Evolutionary conservation across 768 basidiomycete species (phyloP), one percentile per base, ranked within the genome.

Genomic region (Russula ochroleuca): DNA sequence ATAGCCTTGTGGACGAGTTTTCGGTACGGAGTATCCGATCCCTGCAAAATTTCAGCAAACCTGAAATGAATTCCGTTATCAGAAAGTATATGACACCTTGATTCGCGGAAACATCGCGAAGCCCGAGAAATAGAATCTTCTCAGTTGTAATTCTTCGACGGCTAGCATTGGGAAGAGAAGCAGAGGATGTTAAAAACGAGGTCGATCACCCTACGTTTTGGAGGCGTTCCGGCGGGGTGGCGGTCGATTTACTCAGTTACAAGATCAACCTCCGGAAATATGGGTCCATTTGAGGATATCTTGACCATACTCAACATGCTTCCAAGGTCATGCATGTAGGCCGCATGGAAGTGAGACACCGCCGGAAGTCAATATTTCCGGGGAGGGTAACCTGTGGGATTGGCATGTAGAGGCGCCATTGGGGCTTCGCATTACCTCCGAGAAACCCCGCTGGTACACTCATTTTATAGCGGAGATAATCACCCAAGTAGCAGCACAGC

Each of bases 381-480:
- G 38, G 23, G 25, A 0, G 21, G 1, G 1, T 14, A 53, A 35
- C 35, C 11, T n/a, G 25, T 28, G 23, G 11, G 14, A 47, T 48
- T 1, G 35, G 33, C 45, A 14, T n/a, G 15, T 9, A 45, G 15
- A 3, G 28, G 2, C 14, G 17, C 28, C 28, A 28, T 35, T 31
- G 13, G 31, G 41, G 14, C 57, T 35, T 37, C 43, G 43, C 13
- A 57, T 47, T 13, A 31, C 9, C 41, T 45, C 43, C 33, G 5
- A 57, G 43, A 45, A 14, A 9, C 15, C 25, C 11, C 21, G 31
- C 31, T 43, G 8, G 11, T 14, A 3, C 14, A 28, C 8, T 50
- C 28, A 51, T 19, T 51, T 31, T 35, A 52, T 35, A 52, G 33
- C 51, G 51, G 51, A 52, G 53, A 53, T 15, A 40, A 53, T 9